These are phyloP conservation scores for Didymella pomorum DNA, from an alignment of 2,329 filamentous ascomycete genomes.

Conservation along the genomic window DNA sequence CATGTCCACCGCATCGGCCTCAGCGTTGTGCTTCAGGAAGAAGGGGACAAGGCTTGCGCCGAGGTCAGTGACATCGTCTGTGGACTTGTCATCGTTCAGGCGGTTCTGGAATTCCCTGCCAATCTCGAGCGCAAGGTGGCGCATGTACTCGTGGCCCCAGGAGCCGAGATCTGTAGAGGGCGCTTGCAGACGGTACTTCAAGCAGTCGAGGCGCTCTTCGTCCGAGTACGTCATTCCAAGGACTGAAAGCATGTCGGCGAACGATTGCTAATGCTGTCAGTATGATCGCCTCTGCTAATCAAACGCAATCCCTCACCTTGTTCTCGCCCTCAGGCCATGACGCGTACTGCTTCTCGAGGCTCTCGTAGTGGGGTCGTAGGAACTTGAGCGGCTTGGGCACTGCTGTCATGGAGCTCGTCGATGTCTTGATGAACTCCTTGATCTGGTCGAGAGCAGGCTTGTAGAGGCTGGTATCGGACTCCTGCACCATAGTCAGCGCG, in stretches of 20 bases:
- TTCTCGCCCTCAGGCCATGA: conserved; percentile 84
- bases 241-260: conserved; percentile 95
- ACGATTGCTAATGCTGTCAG: conserved; percentile 62
- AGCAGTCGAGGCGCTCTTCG: conserved; percentile 91
- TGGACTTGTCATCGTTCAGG: conserved; percentile 82
- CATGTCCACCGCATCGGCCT: conserved; percentile 96
- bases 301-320: conserved; percentile 64
- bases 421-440: conserved; percentile 98
- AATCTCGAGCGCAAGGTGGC: conserved; percentile 94
- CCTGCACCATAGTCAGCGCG: conserved; percentile 62
- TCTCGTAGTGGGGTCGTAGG: conserved; percentile 93
- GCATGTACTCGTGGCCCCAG: conserved; percentile 98
- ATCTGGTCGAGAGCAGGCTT: conserved; percentile 93
- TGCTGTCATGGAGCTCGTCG: conserved; percentile 98
- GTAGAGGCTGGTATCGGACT: conserved; percentile 86
- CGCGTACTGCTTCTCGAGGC: conserved; percentile 85
- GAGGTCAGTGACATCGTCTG: conserved; percentile 84
- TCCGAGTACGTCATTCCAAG: conserved; percentile 99
- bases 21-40: conserved; percentile 96
- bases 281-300: not conserved
- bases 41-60: conserved; percentile 87
- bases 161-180: conserved; percentile 92
- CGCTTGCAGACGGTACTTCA: conserved; percentile 92
- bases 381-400: conserved; percentile 99
- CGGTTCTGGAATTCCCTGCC: conserved; percentile 92